Evolutionary conservation across 129 eudicot genomes (phyloP), one percentile per base, ranked within the genome.

Genomic region (Glebionis coronaria): DNA sequence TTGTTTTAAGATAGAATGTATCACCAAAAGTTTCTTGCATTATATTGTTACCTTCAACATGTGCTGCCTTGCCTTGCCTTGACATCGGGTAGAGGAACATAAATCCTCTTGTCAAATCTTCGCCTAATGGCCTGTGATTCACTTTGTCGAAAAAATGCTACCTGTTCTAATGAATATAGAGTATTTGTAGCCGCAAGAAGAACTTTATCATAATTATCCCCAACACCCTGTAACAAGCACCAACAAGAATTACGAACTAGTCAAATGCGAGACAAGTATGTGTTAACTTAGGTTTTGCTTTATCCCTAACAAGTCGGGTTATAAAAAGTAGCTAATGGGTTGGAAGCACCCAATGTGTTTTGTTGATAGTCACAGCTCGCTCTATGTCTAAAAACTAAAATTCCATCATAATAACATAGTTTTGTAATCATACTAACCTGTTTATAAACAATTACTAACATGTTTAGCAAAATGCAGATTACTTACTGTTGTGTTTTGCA

Each of bases 141-240:
- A 53, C 56, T 65, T 73, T 58, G 57, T 42, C 70, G 15, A 29
- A 38, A 69, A 57, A 35, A 4, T 8, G 19, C 71, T 63, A 85
- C 91, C 91, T 85, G 88, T 71, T 85, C 88, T 15, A 85, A 63
- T 28, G 91, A 82, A 75, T 85, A 85, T 3, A 88, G 91, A 4
- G 91, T 85, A 71, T 85, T 82, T 28, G 91, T 85, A n/a, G 91
- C 91, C 47, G 88, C 88, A 77, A 85, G 91, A 67, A 85, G 91
- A 67, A 85, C 91, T 75, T 85, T 82, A 9, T 68, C 82, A 79
- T 85, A 88, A 61, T 82, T 79, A 58, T 21, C 66, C 63, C 91
- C 91, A 10, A 85, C 91, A 76, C 91, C 91, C 91, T 85, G 79
- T 75, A 20, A 70, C 28, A 46, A 19, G 47, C 56, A 40, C n/a